A percentile compares a stretch with the other conserved stretches of the same genome.
phyloP scores from a whole-genome alignment of 352 stramenopile genomes.

The Globisporangium apiculatum region DNA sequence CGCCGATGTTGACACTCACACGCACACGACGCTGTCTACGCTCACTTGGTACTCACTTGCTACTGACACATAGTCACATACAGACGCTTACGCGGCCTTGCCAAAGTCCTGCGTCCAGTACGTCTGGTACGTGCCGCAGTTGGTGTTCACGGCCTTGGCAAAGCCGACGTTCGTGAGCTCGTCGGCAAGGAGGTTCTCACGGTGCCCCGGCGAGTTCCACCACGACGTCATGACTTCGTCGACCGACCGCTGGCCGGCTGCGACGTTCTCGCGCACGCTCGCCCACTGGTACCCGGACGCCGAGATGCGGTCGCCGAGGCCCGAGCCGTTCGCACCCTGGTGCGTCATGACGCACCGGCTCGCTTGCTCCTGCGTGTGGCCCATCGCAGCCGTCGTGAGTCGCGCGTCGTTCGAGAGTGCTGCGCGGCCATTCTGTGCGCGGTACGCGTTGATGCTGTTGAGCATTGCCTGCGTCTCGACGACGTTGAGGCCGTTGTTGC shows the following conservation, averaged over 20 bases:
- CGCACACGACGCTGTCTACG: slow-evolving; percentile 1
- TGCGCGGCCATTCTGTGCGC: slow-evolving; percentile 22
- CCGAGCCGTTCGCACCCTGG: slow-evolving; percentile 29
- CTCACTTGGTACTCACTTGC: background rate
- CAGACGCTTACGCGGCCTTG: slow-evolving; percentile 2
- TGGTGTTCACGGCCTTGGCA: slow-evolving; percentile 10
- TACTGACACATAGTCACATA: slow-evolving; percentile 2
- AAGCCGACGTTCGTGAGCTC: slow-evolving; percentile 10
- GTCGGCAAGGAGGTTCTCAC: slow-evolving; percentile 31
- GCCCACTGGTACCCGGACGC: slow-evolving; percentile 32
- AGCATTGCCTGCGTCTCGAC: slow-evolving; percentile 37
- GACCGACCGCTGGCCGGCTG: slow-evolving; percentile 30
- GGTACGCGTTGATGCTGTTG: slow-evolving; percentile 40
- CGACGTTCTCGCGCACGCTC: slow-evolving; percentile 42
- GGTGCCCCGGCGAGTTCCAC: slow-evolving; percentile 46
- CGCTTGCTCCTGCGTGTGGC: slow-evolving; percentile 40
- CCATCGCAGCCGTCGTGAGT: slow-evolving; percentile 26
- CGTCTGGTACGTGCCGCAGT: slow-evolving; percentile 12
- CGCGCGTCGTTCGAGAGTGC: slow-evolving; percentile 32
- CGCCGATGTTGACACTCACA: background rate
- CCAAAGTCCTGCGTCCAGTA: slow-evolving; percentile 20
- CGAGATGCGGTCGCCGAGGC: slow-evolving; percentile 29
- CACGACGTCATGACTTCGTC: slow-evolving; percentile 37
- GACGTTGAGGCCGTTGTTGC: slow-evolving; percentile 28
- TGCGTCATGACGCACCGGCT: slow-evolving; percentile 37